Evolutionary conservation across 108 stramenopile species (phyloP).

Genomic region (Cyclostephanos invisitatus): DNA sequence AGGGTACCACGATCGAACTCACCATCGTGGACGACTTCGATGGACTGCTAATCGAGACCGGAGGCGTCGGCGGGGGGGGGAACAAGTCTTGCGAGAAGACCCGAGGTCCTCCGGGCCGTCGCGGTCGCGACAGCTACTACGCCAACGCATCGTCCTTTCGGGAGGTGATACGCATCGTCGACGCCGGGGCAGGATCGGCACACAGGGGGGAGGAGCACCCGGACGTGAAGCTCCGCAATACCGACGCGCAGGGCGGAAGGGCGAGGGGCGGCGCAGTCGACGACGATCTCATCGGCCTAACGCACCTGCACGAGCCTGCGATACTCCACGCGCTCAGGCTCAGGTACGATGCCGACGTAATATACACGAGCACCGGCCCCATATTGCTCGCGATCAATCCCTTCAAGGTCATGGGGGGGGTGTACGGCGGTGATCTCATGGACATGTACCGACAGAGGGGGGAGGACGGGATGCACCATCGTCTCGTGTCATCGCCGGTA

Average conservation of each 20-base stretch:
- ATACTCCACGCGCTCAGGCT: constrained; percentile 57
- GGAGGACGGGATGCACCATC: constrained; percentile 15
- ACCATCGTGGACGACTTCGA: constrained; percentile 45
- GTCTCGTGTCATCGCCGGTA: background rate
- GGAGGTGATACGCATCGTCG: constrained; percentile 11
- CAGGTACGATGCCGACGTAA: constrained; percentile 50
- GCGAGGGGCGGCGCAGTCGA: constrained; percentile 19
- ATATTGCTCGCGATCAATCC: constrained; percentile 64
- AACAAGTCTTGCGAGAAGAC: constrained; percentile 15
- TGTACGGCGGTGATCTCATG: constrained; percentile 40
- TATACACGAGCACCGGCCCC: constrained; percentile 63
- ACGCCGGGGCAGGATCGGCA: background rate
- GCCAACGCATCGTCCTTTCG: constrained; percentile 16
- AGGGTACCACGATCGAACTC: constrained; percentile 26
- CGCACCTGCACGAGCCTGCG: constrained; percentile 57
- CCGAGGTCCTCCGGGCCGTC: background rate
- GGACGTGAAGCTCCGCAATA: constrained; percentile 45
- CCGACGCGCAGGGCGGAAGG: constrained; percentile 4
- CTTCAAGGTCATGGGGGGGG: constrained; percentile 53
- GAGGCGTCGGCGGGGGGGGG: background rate
- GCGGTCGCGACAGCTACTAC: constrained; percentile 13
- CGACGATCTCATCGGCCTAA: constrained; percentile 57
- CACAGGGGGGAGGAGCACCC: constrained; percentile 39
- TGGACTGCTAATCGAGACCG: constrained; percentile 10
- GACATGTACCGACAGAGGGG: constrained; percentile 41